Conservation (phyloP, 2,329 filamentous ascomycete species). For the Tolypocladium album region DNA sequence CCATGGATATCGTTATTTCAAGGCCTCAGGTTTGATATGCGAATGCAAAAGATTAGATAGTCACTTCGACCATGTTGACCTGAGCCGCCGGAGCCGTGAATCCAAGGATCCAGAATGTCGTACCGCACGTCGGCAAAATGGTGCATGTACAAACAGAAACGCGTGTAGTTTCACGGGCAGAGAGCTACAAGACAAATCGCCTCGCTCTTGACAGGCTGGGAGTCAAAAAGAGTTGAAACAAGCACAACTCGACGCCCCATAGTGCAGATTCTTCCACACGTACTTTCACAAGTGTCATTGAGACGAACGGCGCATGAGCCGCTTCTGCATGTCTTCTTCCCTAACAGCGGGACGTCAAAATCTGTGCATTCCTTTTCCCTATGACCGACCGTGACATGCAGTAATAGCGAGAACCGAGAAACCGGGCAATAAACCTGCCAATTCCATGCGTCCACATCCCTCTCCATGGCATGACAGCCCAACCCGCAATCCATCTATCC, state of each 20-base stretch:
- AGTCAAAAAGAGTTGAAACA: not conserved
- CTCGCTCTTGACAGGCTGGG: not conserved
- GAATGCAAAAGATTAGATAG: not conserved
- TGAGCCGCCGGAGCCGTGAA: not conserved
- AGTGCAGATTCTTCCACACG: not conserved
- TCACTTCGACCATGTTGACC: not conserved
- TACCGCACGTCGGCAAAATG: not conserved
- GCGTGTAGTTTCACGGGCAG: no score
- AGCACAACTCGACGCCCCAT: not conserved
- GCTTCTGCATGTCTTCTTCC: not conserved
- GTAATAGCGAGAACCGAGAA: conserved; percentile 27
- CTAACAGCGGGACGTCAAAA: conserved; percentile 18
- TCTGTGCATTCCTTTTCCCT: conserved; percentile 34
- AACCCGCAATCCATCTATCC: conserved; percentile 1
- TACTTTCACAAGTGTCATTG: not conserved
- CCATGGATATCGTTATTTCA: not conserved
- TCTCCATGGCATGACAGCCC: not conserved
- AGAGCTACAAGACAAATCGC: no score
- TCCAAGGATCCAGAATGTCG: not conserved
- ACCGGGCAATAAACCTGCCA: conserved; percentile 20
- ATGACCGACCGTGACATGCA: conserved; percentile 37
- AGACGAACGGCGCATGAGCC: not conserved
- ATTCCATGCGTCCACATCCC: conserved; percentile 14
- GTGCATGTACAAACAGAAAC: not conserved
- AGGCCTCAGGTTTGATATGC: not conserved